phyloP scores from a whole-genome alignment of 2,329 filamentous ascomycete genomes.

The Coniochaeta hoffmannii region DNA sequence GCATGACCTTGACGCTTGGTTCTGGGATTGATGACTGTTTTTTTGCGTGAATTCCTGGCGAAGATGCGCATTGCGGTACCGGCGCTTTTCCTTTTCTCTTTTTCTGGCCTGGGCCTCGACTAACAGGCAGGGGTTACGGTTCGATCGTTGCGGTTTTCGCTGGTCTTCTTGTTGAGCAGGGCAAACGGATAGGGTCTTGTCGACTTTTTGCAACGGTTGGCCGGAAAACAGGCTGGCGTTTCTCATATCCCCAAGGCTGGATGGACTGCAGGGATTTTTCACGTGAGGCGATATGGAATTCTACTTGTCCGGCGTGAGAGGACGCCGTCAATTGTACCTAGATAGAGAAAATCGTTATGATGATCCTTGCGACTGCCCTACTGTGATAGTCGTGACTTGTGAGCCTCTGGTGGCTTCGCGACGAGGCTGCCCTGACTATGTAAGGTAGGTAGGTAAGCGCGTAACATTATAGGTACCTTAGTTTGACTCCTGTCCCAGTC shows the following conservation, averaged over 20 bases:
- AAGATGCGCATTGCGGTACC: not conserved
- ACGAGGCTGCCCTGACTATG: too few species aligned
- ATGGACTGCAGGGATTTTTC: not conserved
- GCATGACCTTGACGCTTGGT: not conserved
- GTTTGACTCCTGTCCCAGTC: too few species aligned
- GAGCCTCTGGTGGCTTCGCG: too few species aligned
- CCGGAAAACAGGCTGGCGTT: not conserved
- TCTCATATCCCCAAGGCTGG: conserved; percentile 3
- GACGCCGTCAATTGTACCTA: not conserved
- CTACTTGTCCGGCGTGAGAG: not conserved
- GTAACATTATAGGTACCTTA: too few species aligned
- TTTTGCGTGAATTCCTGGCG: not conserved
- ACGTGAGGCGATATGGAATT: conserved; percentile 1
- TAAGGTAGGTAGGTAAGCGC: too few species aligned
- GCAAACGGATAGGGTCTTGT: not conserved
- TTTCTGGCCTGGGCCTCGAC: not conserved
- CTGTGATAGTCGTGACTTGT: not conserved
- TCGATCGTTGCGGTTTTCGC: not conserved
- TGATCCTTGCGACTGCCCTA: not conserved
- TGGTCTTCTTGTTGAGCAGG: not conserved
- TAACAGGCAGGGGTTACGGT: not conserved
- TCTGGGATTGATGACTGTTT: not conserved
- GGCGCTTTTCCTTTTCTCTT: not conserved
- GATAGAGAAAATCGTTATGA: not conserved
- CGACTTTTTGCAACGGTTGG: not conserved